Percentiles rank a stretch among this genome's conserved stretches.
Conservation (phyloP, 305 asterid species). For the Fraxinus albicans region DNA sequence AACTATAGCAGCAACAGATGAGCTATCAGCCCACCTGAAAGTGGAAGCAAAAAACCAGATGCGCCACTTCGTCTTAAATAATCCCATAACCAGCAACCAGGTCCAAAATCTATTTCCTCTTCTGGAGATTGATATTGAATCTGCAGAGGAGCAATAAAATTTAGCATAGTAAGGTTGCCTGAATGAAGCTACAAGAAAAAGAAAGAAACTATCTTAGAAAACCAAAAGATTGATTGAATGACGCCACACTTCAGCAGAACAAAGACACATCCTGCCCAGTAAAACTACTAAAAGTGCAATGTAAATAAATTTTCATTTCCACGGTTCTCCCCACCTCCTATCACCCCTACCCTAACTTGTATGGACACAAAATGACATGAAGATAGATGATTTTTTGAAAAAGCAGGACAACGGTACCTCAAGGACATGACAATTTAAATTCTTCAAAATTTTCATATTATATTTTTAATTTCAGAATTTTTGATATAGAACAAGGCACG, state of each 20-base stretch:
- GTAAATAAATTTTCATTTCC: not conserved
- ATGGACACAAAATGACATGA: not conserved
- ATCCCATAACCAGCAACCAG: conserved; percentile 63
- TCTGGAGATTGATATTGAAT: conserved; percentile 82
- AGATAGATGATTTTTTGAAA: not conserved
- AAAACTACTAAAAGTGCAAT: not conserved
- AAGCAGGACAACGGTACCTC: not conserved
- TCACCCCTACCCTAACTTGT: not conserved
- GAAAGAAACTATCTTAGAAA: no score
- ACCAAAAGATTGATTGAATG: no score
- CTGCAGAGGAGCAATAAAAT: conserved; percentile 36
- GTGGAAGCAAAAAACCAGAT: conserved; percentile 93
- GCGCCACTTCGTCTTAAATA: conserved; percentile 90
- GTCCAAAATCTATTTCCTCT: conserved; percentile 94
- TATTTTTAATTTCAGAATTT: not conserved
- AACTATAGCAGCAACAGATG: conserved; percentile 87
- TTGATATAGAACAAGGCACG: no score
- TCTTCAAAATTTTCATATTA: not conserved
- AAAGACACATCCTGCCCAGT: not conserved
- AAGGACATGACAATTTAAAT: not conserved
- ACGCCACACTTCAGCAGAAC: no score
- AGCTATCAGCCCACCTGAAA: conserved; percentile 96
- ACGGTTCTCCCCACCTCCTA: not conserved
- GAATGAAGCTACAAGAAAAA: not conserved
- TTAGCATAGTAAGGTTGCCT: conserved; percentile 2